phyloP scores from a whole-genome alignment of 176 grass and related monocot genomes.

The Dendrocalamus sinicus region DNA sequence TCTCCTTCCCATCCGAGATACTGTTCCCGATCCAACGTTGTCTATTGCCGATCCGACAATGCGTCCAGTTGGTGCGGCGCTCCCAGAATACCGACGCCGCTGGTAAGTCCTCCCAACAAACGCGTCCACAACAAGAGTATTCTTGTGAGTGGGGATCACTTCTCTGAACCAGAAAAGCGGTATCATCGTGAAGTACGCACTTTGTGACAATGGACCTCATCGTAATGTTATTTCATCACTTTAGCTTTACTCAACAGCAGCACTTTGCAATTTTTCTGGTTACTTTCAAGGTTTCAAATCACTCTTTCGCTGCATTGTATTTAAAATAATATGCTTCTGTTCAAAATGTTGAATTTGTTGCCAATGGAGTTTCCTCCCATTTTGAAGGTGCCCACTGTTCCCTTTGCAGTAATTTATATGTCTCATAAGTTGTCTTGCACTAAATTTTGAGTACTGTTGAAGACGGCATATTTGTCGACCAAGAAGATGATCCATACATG shows the following conservation, averaged over 20 bases:
- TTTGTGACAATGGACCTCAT: neutral
- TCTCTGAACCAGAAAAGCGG: neutral
- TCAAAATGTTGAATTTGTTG: constrained; percentile 8
- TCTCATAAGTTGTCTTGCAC: constrained; percentile 24
- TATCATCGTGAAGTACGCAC: neutral
- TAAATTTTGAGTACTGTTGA: constrained; percentile 79
- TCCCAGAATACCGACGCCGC: no score
- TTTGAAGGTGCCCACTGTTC: constrained; percentile 1
- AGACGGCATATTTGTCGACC: constrained; percentile 87
- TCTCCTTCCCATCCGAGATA: no score
- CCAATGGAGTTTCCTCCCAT: constrained; percentile 5
- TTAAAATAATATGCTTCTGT: constrained; percentile 11
- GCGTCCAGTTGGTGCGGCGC: no score
- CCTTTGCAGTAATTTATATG: constrained; percentile 20
- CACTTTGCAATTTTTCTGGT: constrained; percentile 2
- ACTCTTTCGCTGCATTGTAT: constrained; percentile 1
- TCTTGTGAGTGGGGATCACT: neutral
- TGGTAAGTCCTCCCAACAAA: no score
- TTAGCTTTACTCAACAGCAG: constrained; percentile 16
- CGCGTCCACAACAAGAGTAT: no score
- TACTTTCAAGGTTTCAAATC: neutral
- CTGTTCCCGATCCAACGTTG: no score
- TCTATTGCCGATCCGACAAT: no score
- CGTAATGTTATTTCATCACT: neutral
- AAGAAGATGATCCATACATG: constrained; percentile 82